Evolutionary conservation across 306 rosid genomes (phyloP).

Genomic region (Dryas drummondii): DNA sequence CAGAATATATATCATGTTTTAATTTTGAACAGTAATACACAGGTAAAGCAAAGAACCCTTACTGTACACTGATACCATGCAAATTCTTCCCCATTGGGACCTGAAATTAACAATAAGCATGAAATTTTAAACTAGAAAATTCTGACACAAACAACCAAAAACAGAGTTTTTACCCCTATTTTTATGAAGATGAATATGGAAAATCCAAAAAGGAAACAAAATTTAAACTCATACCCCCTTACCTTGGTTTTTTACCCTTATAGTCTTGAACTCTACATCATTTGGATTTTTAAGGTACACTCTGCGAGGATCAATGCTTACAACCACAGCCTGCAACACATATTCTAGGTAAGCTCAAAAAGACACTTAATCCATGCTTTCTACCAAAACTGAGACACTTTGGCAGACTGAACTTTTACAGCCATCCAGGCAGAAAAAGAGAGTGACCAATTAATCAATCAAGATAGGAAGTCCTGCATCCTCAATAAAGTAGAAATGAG

Average conservation of each 20-base stretch:
- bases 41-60: conserved; percentile 35
- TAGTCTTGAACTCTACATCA: conserved; percentile 72
- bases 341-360: conserved; percentile 17
- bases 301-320: conserved; percentile 92
- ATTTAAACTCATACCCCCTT: conserved; percentile 12
- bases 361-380: conserved; percentile 7
- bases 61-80: conserved; percentile 99
- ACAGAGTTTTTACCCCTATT: background rate
- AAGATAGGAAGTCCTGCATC: background rate
- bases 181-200: background rate
- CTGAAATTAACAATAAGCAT: conserved; percentile 46
- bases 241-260: conserved; percentile 64
- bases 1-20: background rate
- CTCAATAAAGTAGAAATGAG: background rate
- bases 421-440: background rate
- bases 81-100: conserved; percentile 93
- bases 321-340: conserved; percentile 83
- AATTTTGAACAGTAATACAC: conserved; percentile 10
- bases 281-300: conserved; percentile 64
- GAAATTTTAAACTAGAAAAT: background rate
- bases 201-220: conserved; percentile 3
- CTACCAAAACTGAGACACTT: background rate
- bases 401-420: conserved; percentile 5
- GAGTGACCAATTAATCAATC: background rate
- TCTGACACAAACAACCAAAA: background rate